Percentiles rank a stretch among this genome's conserved stretches.
Conservation (phyloP, 2,329 filamentous ascomycete genomes). For the Aspergillus candidus region DNA sequence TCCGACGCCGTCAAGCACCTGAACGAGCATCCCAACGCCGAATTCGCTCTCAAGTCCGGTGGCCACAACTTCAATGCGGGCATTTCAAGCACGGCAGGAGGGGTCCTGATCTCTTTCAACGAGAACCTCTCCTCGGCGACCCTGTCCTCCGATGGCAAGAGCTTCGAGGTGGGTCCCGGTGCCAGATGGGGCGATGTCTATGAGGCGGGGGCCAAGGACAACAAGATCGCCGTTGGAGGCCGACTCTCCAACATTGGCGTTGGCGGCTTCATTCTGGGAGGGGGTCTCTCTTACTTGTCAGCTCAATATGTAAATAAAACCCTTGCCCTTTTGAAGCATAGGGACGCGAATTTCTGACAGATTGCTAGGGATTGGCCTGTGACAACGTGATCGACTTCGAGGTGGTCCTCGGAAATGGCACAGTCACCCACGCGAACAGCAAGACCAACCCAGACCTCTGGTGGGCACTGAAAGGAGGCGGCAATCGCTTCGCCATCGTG, state of each 20-base stretch:
- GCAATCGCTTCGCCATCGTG: conserved; percentile 10
- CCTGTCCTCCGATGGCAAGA: conserved; percentile 5
- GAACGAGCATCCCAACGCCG: conserved; percentile 1
- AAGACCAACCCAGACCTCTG: conserved; percentile 7
- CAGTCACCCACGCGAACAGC: conserved; percentile 7
- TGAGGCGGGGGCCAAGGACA: conserved; percentile 3
- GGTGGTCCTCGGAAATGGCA: conserved; percentile 7
- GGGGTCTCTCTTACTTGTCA: conserved; percentile 11
- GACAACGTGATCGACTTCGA: conserved; percentile 12
- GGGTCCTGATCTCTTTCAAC: conserved; percentile 8
- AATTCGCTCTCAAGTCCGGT: conserved; percentile 7
- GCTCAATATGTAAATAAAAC: conserved; percentile 8
- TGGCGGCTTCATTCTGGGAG: conserved; percentile 5
- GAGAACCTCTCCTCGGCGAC: conserved; percentile 7
- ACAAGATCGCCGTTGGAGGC: conserved; percentile 8
- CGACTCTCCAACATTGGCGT: conserved; percentile 10
- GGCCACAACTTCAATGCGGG: conserved; percentile 10
- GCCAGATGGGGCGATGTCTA: conserved; percentile 12
- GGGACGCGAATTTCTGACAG: too few relatives aligned
- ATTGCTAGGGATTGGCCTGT: conserved; percentile 5
- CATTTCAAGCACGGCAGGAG: conserved; percentile 6
- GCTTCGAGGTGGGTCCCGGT: conserved; percentile 9
- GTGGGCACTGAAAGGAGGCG: conserved; percentile 10
- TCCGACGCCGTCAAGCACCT: conserved; percentile 6
- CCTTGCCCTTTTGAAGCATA: too few relatives aligned